Evolutionary conservation across 345 rosid species (phyloP), one percentile per base, ranked within the genome.

Genomic region (Crucihimalaya himalaica): DNA sequence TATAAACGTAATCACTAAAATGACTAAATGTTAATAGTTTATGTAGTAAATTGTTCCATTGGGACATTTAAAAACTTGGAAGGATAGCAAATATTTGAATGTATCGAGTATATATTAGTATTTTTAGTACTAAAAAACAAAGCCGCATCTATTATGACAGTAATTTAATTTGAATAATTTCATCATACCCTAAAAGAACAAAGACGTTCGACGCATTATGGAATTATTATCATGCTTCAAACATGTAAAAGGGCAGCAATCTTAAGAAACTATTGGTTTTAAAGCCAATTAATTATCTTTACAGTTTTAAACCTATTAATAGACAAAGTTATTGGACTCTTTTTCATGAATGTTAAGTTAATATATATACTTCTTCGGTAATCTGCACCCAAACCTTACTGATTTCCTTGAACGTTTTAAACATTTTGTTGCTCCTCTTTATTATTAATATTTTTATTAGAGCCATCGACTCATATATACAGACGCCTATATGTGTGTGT

Each of bases 381-480:
- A 9, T 43, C 2, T 73, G 71, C 40, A 43, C 35, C 6, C 27
- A n/a, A 16, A 35, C 4, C 10, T 29, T 72, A 42, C 28, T 34
- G 32, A 66, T 47, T 46, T 50, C 39, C 16, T 37, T 58, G 5
- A 66, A 66, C 73, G 73, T 66, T 75, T 69, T 23, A 62, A 51
- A 68, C 70, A 61, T 60, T 66, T 61, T 9, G 2, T 23, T 29
- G 11, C 0, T 34, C 6, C 4, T 10, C 19, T 18, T 57, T 10
- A 6, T 8, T 12, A 35, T 34, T 18, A 32, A 11, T 5, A 21
- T 55, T 10, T n/a, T 46, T 20, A 42, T 20, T 34, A 25, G 15
- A 35, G 50, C 51, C 50, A 67, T 47, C 50, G 4, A 2, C 14
- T 20, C 21, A 40, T 23, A 40, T 8, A 60, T 25, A 15, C 39